Base-by-base conservation (phyloP, 805 yeast genomes). In the Wickerhamomyces ciferrii region DNA sequence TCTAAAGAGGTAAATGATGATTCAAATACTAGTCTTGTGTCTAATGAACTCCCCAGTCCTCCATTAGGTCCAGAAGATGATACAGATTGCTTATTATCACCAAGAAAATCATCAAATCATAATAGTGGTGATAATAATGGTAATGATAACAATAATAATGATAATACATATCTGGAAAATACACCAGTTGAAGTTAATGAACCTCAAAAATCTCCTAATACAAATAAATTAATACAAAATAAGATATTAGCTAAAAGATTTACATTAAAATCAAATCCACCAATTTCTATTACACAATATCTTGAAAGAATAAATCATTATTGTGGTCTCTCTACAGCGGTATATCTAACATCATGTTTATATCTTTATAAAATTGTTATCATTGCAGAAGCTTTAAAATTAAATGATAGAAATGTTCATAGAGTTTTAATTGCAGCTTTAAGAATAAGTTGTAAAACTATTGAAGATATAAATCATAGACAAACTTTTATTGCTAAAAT, bases 391-490 rank as follows among this genome's bases (percentile, higher is more conserved):
- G 37, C 45, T 8, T 24, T 65, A 21, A 56, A 53, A 19, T 49
- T 76, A 21, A 67, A 74, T 1, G 60, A 58, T 2, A 57, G 65
- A 10, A 74, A 75, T 47, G 74, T 66, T 2, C 76, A 74, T 54
- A 56, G 81, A 14, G 48, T 75, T 9, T 58, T 74, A 15, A 61
- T 74, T 29, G 74, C 78, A 0, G 69, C 73, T 1, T 57, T 74
- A 13, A 54, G 79, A n/a, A 59, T 76, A 2, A 73, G 80, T 6
- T 68, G 74, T 43, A 76, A 76, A 52, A 60, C 66, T 9, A 51
- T 74, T 4, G 81, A 76, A 52, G 81, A 76, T 53, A 59, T 72
- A 32, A 67, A 65, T 41, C 74, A 72, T 48, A 62, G 67, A 13
- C 76, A 72, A 54, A 61, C 57, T 36, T 67, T 73, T 41, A 70